Evolutionary conservation across 495 filamentous ascomycete genomes (phyloP), one percentile per base, ranked within the genome.

Genomic region (Amniculicola lignicola): DNA sequence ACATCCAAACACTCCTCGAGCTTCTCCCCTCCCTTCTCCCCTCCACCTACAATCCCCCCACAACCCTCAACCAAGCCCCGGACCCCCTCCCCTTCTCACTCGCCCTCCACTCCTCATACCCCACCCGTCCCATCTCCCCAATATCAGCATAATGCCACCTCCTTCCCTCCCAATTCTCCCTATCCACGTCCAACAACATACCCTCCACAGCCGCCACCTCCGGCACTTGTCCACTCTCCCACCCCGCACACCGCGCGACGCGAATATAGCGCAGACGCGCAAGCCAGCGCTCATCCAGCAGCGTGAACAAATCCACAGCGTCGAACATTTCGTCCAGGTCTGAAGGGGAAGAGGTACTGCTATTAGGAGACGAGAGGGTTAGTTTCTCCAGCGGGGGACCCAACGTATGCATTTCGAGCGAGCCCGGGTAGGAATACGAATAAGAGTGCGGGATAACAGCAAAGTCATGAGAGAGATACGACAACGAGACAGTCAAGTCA

Each of bases 381-480:
- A 65, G 44, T 1, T 6, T 16, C n/a, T 57, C 27, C 4, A 65
- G 53, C 14, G 62, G 62, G 11, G 47, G 57, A 7, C 18, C 28
- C 39, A 41, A 45, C 46, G 10, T 42, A 52, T 46, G 52, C 15
- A 18, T 18, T 2, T 24, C 21, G 11, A 48, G 31, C 0, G 22
- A 28, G 19, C 7, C 7, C 7, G 29, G 29, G 37, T 9, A 52
- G 18, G n/a, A 2, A 0, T 18, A 1, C 7, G 29, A n/a, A 18
- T 9, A 52, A 16, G n/a, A 2, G 1, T 18, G 2, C 2, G 39
- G 49, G 21, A 29, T 21, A n/a, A 16, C 4, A 39, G 37, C 59
- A 40, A 69, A 38, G 33, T 24, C 40, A 14, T 41, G 44, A 50
- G 48, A 49, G 36, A 72, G 61, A 52, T 71, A 70, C 39, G 70